Base-by-base conservation (phyloP, 495 filamentous ascomycete species). In the Beverwykella pulmonaria region DNA sequence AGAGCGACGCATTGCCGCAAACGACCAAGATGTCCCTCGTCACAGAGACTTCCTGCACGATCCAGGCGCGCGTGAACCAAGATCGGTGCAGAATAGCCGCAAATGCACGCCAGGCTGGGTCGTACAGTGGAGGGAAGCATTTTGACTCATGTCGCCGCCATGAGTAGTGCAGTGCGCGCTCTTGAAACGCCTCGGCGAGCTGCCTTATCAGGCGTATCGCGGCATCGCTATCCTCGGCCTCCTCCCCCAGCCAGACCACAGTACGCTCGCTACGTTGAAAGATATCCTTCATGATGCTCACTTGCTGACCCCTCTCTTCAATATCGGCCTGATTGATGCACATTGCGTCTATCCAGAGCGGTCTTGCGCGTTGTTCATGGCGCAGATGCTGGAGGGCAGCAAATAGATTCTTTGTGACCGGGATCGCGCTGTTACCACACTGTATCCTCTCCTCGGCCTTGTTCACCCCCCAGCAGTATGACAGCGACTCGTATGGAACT, bases 321-420 rank as follows among this genome's bases (percentile, higher is more conserved):
- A 34, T 26, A 50, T 67, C 52, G 20, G 30, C 25, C 41, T 68
- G 59, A 29, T 68, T 59, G 50, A 68, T 68, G 29, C 59, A 68
- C 19, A 68, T 53, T 8, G 34, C 44, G 34, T 63, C 65, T 9
- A 53, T 53, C 65, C 52, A 68, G 9, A 68, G 34, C 15, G 34
- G 32, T 34, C 34, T 53, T 6, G n/a, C 22, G 23, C 8, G 14
- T 15, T 61, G 36, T 4, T 22, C n/a, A 7, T 54, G 22, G 36
- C 58, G 48, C 25, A 62, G 26, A 14, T 41, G 57, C 5, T 53
- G 17, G n/a, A 68, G 44, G 12, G 58, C 57, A 7, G 32, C 12
- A 23, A 22, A 23, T 17, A 62, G 26, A 36, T 55, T 61, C 12
- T 47, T 61, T 12, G 48, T 55, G 12, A 68, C 53, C 20, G 15